Percentiles rank a stretch among this genome's conserved stretches.
phyloP scores from a whole-genome alignment of 1,139 yeast genomes.

The Geotrichum siamense region DNA sequence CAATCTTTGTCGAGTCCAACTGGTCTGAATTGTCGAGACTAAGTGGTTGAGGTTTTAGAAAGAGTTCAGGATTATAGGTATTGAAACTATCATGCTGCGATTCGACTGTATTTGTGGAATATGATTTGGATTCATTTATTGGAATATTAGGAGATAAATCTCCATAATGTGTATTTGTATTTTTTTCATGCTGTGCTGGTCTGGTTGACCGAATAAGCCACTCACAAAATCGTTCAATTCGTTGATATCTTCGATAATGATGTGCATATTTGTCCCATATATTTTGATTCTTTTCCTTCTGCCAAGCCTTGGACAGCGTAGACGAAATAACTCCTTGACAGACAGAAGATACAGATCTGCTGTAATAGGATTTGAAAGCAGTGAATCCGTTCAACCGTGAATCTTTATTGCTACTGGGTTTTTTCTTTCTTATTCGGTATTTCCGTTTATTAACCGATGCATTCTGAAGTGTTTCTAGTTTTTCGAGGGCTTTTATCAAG shows the following conservation, averaged over 20 bases:
- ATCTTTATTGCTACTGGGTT: neutral
- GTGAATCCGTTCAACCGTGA: slow-evolving; percentile 16
- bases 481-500: slow-evolving; percentile 6
- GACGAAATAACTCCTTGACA: slow-evolving; percentile 15
- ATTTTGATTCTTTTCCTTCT: slow-evolving; percentile 10
- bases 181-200: too few relatives aligned
- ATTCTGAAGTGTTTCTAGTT: slow-evolving; percentile 5
- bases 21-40: too few relatives aligned
- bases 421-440: neutral
- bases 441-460: neutral
- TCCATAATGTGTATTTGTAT: too few relatives aligned
- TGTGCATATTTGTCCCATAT: slow-evolving; percentile 16
- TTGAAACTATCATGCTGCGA: too few relatives aligned
- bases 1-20: too few relatives aligned
- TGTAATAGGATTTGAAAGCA: slow-evolving; percentile 16
- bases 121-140: too few relatives aligned
- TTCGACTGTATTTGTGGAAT: too few relatives aligned
- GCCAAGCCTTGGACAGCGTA: slow-evolving; percentile 15
- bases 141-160: too few relatives aligned
- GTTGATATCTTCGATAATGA: slow-evolving; percentile 12
- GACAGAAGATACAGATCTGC: slow-evolving; percentile 7
- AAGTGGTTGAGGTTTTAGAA: too few relatives aligned
- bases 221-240: slow-evolving; percentile 10
- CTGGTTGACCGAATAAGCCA: slow-evolving; percentile 10
- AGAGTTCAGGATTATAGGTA: too few relatives aligned